phyloP scores from a whole-genome alignment of 2,329 filamentous ascomycete species.

The Beauveria varroae region DNA sequence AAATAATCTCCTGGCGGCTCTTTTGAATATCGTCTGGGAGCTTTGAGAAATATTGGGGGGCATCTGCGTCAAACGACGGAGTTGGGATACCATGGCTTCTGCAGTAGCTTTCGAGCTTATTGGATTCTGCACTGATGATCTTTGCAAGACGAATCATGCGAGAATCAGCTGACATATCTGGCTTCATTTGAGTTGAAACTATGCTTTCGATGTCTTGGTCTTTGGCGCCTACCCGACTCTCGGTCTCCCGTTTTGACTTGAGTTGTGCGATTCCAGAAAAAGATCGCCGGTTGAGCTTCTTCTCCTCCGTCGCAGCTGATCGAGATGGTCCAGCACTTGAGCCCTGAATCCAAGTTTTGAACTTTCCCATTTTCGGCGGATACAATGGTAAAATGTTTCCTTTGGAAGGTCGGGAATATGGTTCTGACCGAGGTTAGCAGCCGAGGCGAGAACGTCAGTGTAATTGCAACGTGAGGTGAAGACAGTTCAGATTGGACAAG shows the following conservation, averaged over 20 bases:
- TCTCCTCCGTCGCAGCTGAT: not conserved
- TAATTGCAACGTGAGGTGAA: not conserved
- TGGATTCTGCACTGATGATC: conserved; percentile 40
- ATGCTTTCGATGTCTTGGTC: not conserved
- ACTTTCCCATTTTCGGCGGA: conserved; percentile 4
- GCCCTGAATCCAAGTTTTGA: conserved; percentile 11
- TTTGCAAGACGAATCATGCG: conserved; percentile 38
- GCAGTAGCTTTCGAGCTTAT: conserved; percentile 42
- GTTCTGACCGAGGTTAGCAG: not conserved
- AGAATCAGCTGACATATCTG: conserved; percentile 20
- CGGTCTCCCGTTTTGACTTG: not conserved
- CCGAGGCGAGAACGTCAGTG: not conserved
- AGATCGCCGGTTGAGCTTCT: conserved; percentile 9
- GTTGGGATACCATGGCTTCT: conserved; percentile 32
- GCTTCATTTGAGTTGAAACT: conserved; percentile 6
- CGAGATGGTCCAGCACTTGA: conserved; percentile 4
- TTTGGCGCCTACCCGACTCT: not conserved
- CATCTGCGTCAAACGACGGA: conserved; percentile 38
- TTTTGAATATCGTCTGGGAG: conserved; percentile 38
- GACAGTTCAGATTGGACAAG: not conserved
- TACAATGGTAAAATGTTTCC: not conserved
- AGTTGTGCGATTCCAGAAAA: not conserved
- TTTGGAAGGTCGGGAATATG: not conserved
- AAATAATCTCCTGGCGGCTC: conserved; percentile 39
- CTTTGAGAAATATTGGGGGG: conserved; percentile 37